These are phyloP conservation scores for Rhizomucor pusillus DNA, from an alignment of 371 early-diverging fungal species.

Conservation along the genomic window DNA sequence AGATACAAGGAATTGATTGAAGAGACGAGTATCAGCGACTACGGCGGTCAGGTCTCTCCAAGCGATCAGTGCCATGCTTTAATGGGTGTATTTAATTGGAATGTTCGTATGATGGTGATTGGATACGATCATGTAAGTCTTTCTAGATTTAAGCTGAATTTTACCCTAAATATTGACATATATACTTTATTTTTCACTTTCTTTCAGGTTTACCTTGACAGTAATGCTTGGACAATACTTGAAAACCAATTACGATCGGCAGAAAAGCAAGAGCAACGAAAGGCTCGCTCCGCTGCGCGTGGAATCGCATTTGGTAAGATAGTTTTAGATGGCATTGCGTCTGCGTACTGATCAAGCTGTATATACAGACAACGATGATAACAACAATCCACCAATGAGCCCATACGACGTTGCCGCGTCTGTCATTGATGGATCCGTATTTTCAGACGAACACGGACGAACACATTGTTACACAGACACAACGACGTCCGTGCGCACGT, in stretches of 20 bases:
- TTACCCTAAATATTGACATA: neutral
- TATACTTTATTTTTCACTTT: neutral
- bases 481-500: slow-evolving; percentile 20
- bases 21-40: slow-evolving; percentile 19
- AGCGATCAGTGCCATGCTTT: slow-evolving; percentile 13
- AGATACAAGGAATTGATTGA: slow-evolving; percentile 59
- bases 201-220: slow-evolving; percentile 65
- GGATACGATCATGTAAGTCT: slow-evolving; percentile 13
- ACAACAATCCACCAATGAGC: neutral
- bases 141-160: neutral
- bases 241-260: slow-evolving; percentile 52
- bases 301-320: slow-evolving; percentile 21
- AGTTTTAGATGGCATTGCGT: neutral
- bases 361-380: slow-evolving; percentile 15
- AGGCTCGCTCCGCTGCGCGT: slow-evolving; percentile 14
- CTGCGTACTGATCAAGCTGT: neutral
- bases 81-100: slow-evolving; percentile 10
- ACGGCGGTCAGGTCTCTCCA: slow-evolving; percentile 10
- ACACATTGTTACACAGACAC: slow-evolving; percentile 22
- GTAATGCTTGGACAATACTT: slow-evolving; percentile 61
- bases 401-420: slow-evolving; percentile 5
- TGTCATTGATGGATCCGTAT: slow-evolving; percentile 39
- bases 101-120: slow-evolving; percentile 11
- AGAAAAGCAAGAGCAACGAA: slow-evolving; percentile 28
- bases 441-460: slow-evolving; percentile 19